These are phyloP conservation scores for Blastobotrys persicus DNA, from an alignment of 1,139 yeast genomes.

Conservation along the genomic window DNA sequence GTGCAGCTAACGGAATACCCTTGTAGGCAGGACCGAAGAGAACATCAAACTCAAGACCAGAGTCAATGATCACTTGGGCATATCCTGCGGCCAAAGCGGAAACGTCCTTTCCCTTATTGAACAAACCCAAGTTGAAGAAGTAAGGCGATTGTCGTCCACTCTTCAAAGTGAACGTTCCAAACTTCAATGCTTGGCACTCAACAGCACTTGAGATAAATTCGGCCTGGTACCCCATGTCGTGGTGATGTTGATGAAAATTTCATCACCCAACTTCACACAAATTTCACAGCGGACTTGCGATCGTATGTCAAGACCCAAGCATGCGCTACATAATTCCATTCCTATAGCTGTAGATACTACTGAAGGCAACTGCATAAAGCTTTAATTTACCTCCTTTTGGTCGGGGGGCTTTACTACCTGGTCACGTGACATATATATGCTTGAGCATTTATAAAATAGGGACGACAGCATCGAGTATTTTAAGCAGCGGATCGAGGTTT, in stretches of 20 bases:
- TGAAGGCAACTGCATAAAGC: too few species aligned
- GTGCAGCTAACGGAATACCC: constrained; percentile 94
- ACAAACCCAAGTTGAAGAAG: constrained; percentile 90
- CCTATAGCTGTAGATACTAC: too few species aligned
- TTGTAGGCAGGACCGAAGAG: constrained; percentile 97
- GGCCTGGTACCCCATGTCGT: constrained; percentile 48
- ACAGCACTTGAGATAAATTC: constrained; percentile 78
- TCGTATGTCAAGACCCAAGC: too few species aligned
- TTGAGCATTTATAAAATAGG: too few species aligned
- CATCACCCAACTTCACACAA: background rate
- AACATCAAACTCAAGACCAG: constrained; percentile 82
- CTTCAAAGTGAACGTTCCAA: constrained; percentile 85
- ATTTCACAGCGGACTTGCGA: too few species aligned
- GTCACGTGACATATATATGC: too few species aligned
- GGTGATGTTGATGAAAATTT: too few species aligned
- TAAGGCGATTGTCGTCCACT: constrained; percentile 95
- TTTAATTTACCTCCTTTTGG: too few species aligned
- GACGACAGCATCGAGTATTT: too few species aligned
- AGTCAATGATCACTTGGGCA: constrained; percentile 79
- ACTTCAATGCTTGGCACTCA: constrained; percentile 75
- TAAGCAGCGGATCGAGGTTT: too few species aligned
- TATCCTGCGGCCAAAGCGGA: constrained; percentile 81
- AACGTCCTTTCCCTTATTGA: constrained; percentile 75
- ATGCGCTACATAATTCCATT: too few species aligned
- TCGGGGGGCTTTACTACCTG: too few species aligned